Evolutionary conservation across 257 asterid species (phyloP).

Genomic region (Mitragyna speciosa): DNA sequence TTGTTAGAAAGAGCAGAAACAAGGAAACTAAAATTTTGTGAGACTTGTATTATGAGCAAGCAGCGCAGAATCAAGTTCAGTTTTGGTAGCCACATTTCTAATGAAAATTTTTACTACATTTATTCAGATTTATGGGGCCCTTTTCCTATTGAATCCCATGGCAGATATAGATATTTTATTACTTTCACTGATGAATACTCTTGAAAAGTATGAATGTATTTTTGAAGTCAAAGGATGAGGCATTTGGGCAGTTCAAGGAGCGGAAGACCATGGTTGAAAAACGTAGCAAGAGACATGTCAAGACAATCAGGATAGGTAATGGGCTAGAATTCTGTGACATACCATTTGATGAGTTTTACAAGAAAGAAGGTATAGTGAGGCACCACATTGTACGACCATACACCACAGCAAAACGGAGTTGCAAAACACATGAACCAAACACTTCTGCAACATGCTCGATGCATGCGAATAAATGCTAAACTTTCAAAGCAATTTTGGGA

Average conservation of each 20-base stretch:
- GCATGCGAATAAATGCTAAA: neutral
- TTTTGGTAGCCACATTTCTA: neutral
- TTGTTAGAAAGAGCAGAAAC: too few species aligned
- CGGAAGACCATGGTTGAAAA: too few species aligned
- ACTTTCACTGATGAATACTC: too few species aligned
- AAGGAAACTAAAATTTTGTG: too few species aligned
- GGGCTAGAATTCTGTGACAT: too few species aligned
- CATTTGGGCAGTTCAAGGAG: too few species aligned
- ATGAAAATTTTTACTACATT: neutral
- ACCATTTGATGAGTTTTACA: conserved; percentile 5
- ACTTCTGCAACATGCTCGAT: neutral
- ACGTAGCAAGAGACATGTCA: too few species aligned
- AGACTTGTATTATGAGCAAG: neutral
- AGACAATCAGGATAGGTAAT: too few species aligned
- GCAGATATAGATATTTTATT: too few species aligned
- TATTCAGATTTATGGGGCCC: conserved; percentile 7
- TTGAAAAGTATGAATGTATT: too few species aligned
- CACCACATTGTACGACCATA: neutral
- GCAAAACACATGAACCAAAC: neutral
- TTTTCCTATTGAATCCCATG: too few species aligned
- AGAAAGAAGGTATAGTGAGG: neutral
- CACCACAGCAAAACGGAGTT: neutral
- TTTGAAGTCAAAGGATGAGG: too few species aligned
- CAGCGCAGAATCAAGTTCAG: neutral
- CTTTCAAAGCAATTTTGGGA: neutral